phyloP scores from a whole-genome alignment of 2,329 filamentous ascomycete species.

The Ophiostoma novo-ulmi region DNA sequence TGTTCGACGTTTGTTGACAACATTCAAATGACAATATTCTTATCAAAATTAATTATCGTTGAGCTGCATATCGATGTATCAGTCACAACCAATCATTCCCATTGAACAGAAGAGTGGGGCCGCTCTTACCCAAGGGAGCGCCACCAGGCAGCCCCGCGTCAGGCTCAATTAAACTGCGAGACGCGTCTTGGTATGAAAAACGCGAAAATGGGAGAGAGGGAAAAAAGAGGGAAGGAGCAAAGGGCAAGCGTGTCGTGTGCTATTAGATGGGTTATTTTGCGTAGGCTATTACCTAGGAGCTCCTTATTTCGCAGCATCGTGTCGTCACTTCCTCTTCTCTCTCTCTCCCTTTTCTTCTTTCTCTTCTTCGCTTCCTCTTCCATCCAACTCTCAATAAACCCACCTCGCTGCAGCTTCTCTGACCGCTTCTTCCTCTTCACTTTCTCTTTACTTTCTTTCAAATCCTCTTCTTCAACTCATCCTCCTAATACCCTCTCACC shows the following conservation, averaged over 20 bases:
- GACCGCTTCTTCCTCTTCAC: slow-evolving; percentile 2
- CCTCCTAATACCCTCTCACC: neutral
- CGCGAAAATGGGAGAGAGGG: slow-evolving; percentile 25
- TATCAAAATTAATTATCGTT: neutral
- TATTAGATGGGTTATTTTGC: neutral
- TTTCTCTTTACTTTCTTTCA: slow-evolving; percentile 1
- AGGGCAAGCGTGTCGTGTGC: slow-evolving; percentile 25
- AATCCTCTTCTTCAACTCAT: neutral
- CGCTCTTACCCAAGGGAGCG: neutral
- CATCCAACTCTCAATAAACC: slow-evolving; percentile 5
- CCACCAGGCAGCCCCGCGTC: slow-evolving; percentile 24
- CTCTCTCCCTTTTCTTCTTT: slow-evolving; percentile 1
- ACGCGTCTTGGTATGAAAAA: slow-evolving; percentile 26
- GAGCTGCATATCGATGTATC: neutral
- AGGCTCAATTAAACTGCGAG: slow-evolving; percentile 28
- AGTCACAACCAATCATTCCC: neutral
- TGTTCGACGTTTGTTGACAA: neutral
- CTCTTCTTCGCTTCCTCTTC: neutral
- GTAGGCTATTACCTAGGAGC: slow-evolving; percentile 16
- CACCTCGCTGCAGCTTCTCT: neutral
- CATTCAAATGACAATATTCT: neutral
- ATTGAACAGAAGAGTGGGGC: slow-evolving; percentile 8
- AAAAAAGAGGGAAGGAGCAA: neutral
- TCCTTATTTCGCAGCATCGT: neutral
- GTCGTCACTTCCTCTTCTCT: slow-evolving; percentile 7